Evolutionary conservation across 1,139 yeast genomes (phyloP).

Genomic region (Hyphopichia pseudoburtonii): DNA sequence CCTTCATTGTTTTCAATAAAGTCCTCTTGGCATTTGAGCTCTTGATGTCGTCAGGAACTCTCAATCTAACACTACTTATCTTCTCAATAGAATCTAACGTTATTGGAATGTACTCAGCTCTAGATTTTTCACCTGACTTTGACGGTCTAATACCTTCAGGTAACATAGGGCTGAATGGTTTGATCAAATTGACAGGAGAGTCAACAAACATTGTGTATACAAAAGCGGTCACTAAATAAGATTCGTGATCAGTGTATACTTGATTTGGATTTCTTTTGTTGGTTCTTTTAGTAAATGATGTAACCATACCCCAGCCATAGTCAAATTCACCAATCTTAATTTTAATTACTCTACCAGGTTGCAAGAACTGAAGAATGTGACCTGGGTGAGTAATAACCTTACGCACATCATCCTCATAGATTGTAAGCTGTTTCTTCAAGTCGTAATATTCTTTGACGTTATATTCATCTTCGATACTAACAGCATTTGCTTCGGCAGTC

Average conservation of each 20-base stretch:
- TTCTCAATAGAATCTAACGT: slow-evolving; percentile 73
- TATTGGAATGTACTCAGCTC: slow-evolving; percentile 80
- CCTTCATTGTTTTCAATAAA: slow-evolving; percentile 74
- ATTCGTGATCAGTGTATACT: slow-evolving; percentile 73
- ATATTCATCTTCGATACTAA: slow-evolving; percentile 70
- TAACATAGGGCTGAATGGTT: slow-evolving; percentile 69
- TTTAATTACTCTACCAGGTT: slow-evolving; percentile 82
- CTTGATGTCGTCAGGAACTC: slow-evolving; percentile 77
- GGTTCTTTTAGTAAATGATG: slow-evolving; percentile 69
- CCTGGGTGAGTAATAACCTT: slow-evolving; percentile 93
- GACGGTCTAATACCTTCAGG: slow-evolving; percentile 92
- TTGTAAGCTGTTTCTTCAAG: slow-evolving; percentile 65
- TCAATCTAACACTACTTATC: slow-evolving; percentile 77
- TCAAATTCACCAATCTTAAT: slow-evolving; percentile 59
- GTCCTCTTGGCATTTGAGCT: slow-evolving; percentile 70
- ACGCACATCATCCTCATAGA: slow-evolving; percentile 74
- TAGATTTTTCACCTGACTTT: slow-evolving; percentile 63
- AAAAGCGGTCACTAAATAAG: slow-evolving; percentile 83
- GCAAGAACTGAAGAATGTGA: slow-evolving; percentile 76
- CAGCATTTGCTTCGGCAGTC: slow-evolving; percentile 45
- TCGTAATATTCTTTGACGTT: slow-evolving; percentile 81
- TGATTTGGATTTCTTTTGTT: slow-evolving; percentile 56
- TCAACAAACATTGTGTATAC: slow-evolving; percentile 78
- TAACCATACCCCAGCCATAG: slow-evolving; percentile 95
- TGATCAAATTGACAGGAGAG: slow-evolving; percentile 70